A percentile compares a stretch with the other conserved stretches of the same genome.
These are phyloP conservation scores for Pulveroboletus sp. DNA, from an alignment of 768 basidiomycete genomes.

Conservation along the genomic window DNA sequence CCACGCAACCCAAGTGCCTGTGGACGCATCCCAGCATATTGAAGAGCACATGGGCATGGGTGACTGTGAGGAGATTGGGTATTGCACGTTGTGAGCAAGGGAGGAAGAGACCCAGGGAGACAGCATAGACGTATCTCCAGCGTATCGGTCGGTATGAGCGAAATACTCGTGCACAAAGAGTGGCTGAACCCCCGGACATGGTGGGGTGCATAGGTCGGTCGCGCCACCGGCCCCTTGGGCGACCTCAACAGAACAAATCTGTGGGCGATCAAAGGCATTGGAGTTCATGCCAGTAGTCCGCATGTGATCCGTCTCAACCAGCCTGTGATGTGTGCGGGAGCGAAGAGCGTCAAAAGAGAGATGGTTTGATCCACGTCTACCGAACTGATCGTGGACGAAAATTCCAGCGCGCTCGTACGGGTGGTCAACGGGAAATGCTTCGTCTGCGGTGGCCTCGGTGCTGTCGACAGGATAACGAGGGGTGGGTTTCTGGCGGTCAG, in stretches of 20 bases:
- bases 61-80: slow-evolving; percentile 26
- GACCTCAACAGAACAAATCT: slow-evolving; percentile 17
- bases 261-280: slow-evolving; percentile 20
- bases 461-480: slow-evolving; percentile 16
- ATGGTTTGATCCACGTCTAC: slow-evolving; percentile 34
- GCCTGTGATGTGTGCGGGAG: slow-evolving; percentile 23
- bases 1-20: slow-evolving; percentile 30
- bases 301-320: slow-evolving; percentile 18
- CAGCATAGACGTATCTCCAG: slow-evolving; percentile 19
- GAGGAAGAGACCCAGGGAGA: slow-evolving; percentile 26
- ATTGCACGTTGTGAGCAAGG: slow-evolving; percentile 26
- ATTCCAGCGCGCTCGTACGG: slow-evolving; percentile 10
- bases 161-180: slow-evolving; percentile 24
- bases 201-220: slow-evolving; percentile 22
- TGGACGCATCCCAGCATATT: slow-evolving; percentile 27
- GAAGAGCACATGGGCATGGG: slow-evolving; percentile 27
- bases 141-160: slow-evolving; percentile 21
- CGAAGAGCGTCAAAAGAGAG: slow-evolving; percentile 37
- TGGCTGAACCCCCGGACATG: slow-evolving; percentile 22
- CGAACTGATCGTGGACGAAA: slow-evolving; percentile 20
- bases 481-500: slow-evolving; percentile 18
- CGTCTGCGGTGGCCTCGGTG: slow-evolving; percentile 12
- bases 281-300: slow-evolving; percentile 20
- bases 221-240: slow-evolving; percentile 20
- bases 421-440: slow-evolving; percentile 12